Base-by-base conservation (phyloP, 2,329 filamentous ascomycete species). In the Paraphoma sp. region DNA sequence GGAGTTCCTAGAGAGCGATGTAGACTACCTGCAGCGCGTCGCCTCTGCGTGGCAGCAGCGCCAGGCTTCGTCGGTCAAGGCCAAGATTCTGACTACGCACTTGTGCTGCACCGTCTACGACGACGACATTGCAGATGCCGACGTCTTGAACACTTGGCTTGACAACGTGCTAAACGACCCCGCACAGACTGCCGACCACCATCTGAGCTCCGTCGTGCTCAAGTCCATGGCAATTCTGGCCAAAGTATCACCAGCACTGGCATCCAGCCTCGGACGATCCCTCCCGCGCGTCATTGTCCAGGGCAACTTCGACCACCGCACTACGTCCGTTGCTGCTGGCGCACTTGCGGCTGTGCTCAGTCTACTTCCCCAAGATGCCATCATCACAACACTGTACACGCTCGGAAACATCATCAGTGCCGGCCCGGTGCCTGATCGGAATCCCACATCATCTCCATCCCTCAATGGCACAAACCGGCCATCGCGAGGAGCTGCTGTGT, bases 381-480 rank as follows among this genome's bases (percentile, higher is more conserved):
- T 97, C 36, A 98, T 99, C 64, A 96, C 93, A 5, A 98, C 93
- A 1, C 82, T 99, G 9, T 99, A 99, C 78, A 95, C 93, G 0
- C 83, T 99, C n/a, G 95, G 95, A 17, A 99, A 99, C 72, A 90
- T 97, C 4, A 83, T 99, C 12, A 97, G 93, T 66, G 89, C 92
- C 5, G 87, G 86, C 45, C 82, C 84, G 6, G 79, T 78, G 16
- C 69, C 80, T 33, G 84, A 87, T 30, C 82, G 82, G 59, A 75
- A 63, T 60, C 71, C 65, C 30, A 68, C 83, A 12, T 86, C 61
- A 51, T 80, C 81, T 31, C 71, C 78, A 4, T 71, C 76, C 8
- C 58, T 78, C 29, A 87, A 89, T 63, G 84, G 84, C 23, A 67
- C 65, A 4, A 64, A 76, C 36, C 83, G 83, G 58, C 80, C 79